Percentiles rank a stretch among this genome's conserved stretches.
Evolutionary conservation across 2,329 filamentous ascomycete genomes (phyloP).

Genomic region (Alternaria sp.): DNA sequence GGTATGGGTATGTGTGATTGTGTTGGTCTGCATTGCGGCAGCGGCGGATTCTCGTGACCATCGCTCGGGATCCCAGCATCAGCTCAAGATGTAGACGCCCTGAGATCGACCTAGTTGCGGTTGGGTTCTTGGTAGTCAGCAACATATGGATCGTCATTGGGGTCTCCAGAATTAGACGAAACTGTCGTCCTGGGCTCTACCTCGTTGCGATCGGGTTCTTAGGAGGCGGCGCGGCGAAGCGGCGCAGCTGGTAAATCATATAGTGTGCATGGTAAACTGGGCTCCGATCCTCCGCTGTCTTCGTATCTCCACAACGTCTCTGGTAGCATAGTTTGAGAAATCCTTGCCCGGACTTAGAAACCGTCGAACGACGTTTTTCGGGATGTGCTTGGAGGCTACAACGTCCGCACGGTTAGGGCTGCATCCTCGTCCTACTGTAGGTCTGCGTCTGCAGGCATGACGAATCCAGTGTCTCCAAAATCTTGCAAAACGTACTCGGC

Average conservation of each 20-base stretch:
- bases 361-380: neutral
- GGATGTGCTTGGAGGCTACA: neutral
- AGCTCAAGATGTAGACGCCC: neutral
- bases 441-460: slow-evolving; percentile 57
- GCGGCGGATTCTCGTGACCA: neutral
- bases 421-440: slow-evolving; percentile 37
- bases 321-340: neutral
- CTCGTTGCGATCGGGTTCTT: too few species aligned
- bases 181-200: neutral
- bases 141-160: neutral
- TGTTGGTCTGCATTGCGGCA: neutral
- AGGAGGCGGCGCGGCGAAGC: too few species aligned
- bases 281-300: neutral
- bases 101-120: neutral
- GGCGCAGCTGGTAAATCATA: too few species aligned
- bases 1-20: neutral
- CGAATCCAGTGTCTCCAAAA: slow-evolving; percentile 57
- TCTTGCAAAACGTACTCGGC: slow-evolving; percentile 55
- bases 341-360: neutral
- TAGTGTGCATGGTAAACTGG: too few species aligned
- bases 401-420: neutral
- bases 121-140: neutral
- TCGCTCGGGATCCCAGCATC: neutral
- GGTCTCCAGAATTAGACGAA: neutral
- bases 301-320: neutral